Evolutionary conservation across 148 eudicot species (phyloP).

Genomic region (Camellia lanceoleosa): DNA sequence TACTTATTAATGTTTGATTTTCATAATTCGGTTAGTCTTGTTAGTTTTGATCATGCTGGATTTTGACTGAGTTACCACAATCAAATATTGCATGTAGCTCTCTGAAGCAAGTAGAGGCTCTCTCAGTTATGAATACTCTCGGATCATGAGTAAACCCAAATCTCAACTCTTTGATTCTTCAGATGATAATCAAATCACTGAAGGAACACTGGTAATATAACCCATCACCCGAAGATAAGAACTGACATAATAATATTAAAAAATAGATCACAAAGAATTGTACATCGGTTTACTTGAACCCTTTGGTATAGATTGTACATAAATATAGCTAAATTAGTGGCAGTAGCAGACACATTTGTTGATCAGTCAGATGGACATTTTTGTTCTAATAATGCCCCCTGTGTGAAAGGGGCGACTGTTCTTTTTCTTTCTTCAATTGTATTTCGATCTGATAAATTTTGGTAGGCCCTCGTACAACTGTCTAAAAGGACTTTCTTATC

Average conservation of each 20-base stretch:
- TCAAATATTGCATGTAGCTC: constrained; percentile 47
- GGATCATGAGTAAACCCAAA: constrained; percentile 69
- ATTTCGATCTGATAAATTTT: background rate
- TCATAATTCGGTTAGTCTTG: background rate
- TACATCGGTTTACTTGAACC: constrained; percentile 1
- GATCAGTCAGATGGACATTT: background rate
- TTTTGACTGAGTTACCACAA: background rate
- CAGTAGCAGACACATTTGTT: background rate
- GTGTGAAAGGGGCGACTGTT: too few species aligned
- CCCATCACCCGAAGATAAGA: background rate
- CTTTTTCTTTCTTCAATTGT: too few species aligned
- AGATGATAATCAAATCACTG: constrained; percentile 58
- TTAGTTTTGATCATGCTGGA: background rate
- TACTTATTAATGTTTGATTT: constrained; percentile 18
- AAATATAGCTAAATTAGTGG: constrained; percentile 12
- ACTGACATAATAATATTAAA: background rate
- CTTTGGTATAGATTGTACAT: constrained; percentile 16
- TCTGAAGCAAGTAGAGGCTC: constrained; percentile 90
- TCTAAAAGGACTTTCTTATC: background rate
- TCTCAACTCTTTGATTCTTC: constrained; percentile 47
- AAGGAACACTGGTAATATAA: constrained; percentile 71
- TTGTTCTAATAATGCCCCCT: too few species aligned
- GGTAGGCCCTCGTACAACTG: background rate
- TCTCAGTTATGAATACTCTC: constrained; percentile 84
- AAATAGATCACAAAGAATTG: background rate